Evolutionary conservation across 1,284 basidiomycete genomes (phyloP), one percentile per base, ranked within the genome.

Genomic region (Moesziomyces globuligerus): DNA sequence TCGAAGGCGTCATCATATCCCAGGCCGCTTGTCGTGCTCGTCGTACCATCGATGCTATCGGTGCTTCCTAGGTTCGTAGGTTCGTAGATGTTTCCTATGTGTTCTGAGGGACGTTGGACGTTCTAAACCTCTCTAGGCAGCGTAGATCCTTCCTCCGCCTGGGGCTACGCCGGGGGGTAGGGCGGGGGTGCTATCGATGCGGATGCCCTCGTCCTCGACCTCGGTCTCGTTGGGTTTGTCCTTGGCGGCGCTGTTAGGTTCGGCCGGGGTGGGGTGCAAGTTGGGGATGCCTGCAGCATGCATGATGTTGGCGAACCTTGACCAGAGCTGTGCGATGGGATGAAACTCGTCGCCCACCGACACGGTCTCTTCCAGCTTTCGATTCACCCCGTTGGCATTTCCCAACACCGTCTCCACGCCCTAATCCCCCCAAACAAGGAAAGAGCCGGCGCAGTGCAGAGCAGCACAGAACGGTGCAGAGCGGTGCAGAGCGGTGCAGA

Each of bases 291-390:
- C 80, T 10, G 62, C 53, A 6, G 68, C 57, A 79, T 57, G 86
- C 89, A 93, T 92, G 67, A 93, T 85, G 54, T 89, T 85, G 72
- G 91, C 89, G 75, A 94, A 93, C 57, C 87, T 88, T 45, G 89
- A 86, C 94, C 94, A 97, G 21, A 97, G 86, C 3, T 88, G 85
- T 1, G 93, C 91, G 46, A 96, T 93, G 0, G 91, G 93, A 51
- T 90, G 89, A 81, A 96, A 95, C 84, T 96, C 94, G 66, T 89
- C 90, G 5, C 94, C 93, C 86, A 96, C 94, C 9, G 90, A 90
- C 34, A 92, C 86, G 0, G 93, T 91, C 81, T 96, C 93, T 83
- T 97, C 94, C 4, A 96, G 86, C 78, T 93, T 94, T 57, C 94
- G 88, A 82, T 96, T 96, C 18, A 94, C 84, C n/a, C 87, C 87